Evolutionary conservation across 192 early-diverging fungal species (phyloP).

Genomic region (Pecoramyces ruminantium): DNA sequence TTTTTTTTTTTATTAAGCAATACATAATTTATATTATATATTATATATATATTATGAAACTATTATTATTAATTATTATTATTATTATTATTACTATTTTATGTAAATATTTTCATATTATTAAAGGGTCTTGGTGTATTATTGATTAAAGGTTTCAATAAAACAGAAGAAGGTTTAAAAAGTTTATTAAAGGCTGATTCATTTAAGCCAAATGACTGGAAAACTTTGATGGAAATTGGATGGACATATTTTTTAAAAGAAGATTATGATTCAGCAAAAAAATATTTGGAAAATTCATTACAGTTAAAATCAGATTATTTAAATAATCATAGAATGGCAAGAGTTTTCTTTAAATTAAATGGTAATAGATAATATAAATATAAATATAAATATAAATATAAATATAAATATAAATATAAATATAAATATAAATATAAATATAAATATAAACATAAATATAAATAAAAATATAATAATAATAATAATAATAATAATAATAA

Average conservation of each 20-base stretch:
- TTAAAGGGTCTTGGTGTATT: neutral
- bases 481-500: no score
- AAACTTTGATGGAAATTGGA: neutral
- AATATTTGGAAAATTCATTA: neutral
- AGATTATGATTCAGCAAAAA: neutral
- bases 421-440: no score
- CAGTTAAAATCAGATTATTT: neutral
- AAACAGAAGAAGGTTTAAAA: neutral
- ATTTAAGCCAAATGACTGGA: neutral
- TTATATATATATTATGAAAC: no score
- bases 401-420: no score
- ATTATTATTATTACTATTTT: no score
- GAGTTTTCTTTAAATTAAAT: neutral
- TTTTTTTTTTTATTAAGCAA: no score
- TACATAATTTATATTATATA: no score
- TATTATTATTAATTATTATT: no score
- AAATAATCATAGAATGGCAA: neutral
- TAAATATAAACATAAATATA: no score
- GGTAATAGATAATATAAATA: neutral
- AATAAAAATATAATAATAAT: no score
- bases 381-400: no score
- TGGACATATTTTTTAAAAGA: neutral
- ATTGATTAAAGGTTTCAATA: neutral
- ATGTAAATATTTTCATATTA: no score
- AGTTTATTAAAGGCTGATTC: neutral